Base-by-base conservation (phyloP, 495 filamentous ascomycete genomes). In the Penicillium dipodomyicola region DNA sequence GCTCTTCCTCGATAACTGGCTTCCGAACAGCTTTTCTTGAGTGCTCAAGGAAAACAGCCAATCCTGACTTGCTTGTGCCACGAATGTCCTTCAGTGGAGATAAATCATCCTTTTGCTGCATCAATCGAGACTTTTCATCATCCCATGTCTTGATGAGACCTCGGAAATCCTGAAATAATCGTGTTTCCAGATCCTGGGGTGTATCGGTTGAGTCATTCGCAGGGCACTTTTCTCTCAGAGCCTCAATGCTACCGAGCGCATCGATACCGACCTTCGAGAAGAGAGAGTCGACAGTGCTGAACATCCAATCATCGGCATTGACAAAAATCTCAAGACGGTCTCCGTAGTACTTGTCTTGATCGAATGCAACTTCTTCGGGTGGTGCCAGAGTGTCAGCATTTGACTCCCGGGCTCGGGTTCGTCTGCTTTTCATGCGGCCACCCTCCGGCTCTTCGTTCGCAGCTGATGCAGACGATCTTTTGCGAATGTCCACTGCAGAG, bases 41-140 rank as follows among this genome's bases (percentile, higher is more conserved):
- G 63, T 92, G 85, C 49, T 92, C 89, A 5, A 93, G 78, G 57
- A 96, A 94, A 5, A 89, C 84, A 14, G 87, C 82, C 10, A 93
- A 72, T 65, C 87, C 69, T 72, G 83, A 62, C 73, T 73, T 77
- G 77, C 82, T 63, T 69, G 77, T 61, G n/a, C 73, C 67, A 33
- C 64, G 71, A 30, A 74, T 67, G 48, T 72, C 64, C 73, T 79
- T 60, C 68, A 81, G 37, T 65, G 74, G 43, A 64, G 84, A 65
- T 32, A 79, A 60, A 40, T 78, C 82, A 52, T 85, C 82, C 25
- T 78, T 80, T 58, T 82, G 77, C 10, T 81, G 65, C 52, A 84
- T 76, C 19, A 78, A 75, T 35, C 79, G 81, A 20, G 81, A 78
- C 66, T 82, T 86, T 4, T 72, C 73, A 54, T 84, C 80, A 59